Percentiles rank a stretch among this genome's conserved stretches.
Evolutionary conservation across 2,329 filamentous ascomycete genomes (phyloP).

Genomic region (Colletotrichum eleusines): DNA sequence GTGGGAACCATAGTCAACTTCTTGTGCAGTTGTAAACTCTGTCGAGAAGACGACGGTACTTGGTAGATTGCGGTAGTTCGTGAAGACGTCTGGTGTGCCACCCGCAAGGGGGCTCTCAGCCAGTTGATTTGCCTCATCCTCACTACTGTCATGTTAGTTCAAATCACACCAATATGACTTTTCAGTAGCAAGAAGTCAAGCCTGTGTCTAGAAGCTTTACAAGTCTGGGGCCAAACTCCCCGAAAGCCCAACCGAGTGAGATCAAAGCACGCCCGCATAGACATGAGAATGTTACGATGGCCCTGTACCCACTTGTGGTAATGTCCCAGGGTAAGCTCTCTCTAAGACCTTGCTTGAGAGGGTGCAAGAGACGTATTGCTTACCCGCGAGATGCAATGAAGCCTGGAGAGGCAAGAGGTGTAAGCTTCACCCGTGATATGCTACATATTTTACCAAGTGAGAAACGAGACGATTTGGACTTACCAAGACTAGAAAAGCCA

Average conservation of each 20-base stretch:
- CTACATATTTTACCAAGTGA: not conserved
- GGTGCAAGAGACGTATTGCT: not conserved
- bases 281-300: not conserved
- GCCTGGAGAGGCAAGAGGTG: not conserved
- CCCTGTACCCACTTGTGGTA: too few species aligned
- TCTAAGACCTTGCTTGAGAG: not conserved
- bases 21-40: slow-evolving; percentile 14
- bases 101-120: slow-evolving; percentile 23
- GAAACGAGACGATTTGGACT: not conserved
- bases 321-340: not conserved
- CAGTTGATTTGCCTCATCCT: slow-evolving; percentile 32
- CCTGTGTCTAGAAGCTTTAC: too few species aligned
- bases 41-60: not conserved
- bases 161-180: not conserved
- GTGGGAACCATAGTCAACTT: slow-evolving; percentile 16
- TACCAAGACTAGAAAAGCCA: not conserved
- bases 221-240: not conserved
- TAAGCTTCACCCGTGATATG: not conserved
- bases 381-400: not conserved
- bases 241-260: too few species aligned
- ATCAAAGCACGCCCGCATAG: not conserved
- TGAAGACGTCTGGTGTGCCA: not conserved
- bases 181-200: not conserved
- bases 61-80: not conserved
- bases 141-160: slow-evolving; percentile 5